These are phyloP conservation scores for Nakazawaea populi DNA, from an alignment of 805 yeast species.

Conservation along the genomic window DNA sequence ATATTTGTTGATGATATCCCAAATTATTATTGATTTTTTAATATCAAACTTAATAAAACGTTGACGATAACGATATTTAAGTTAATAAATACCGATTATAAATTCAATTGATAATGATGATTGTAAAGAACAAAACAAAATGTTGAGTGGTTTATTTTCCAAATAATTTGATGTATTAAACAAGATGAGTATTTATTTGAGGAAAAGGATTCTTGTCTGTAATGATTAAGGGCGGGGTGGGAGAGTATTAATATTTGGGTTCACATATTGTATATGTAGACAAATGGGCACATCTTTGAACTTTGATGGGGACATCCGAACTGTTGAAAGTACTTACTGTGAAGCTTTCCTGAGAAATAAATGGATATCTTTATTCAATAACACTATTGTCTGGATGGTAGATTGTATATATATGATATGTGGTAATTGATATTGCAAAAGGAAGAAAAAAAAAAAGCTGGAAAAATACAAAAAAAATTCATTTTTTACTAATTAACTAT, in stretches of 20 bases:
- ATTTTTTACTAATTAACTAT: too few relatives aligned
- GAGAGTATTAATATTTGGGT: background rate
- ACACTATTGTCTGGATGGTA: too few relatives aligned
- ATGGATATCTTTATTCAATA: too few relatives aligned
- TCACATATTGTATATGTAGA: background rate
- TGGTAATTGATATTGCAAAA: too few relatives aligned
- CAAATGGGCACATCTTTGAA: too few relatives aligned
- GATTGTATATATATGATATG: too few relatives aligned
- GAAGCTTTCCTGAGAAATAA: too few relatives aligned
- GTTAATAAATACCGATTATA: constrained; percentile 12
- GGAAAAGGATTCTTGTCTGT: background rate
- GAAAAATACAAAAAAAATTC: too few relatives aligned
- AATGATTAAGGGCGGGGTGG: background rate
- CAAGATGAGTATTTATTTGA: background rate
- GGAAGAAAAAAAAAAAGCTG: too few relatives aligned
- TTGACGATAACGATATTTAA: constrained; percentile 12
- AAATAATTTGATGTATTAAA: background rate
- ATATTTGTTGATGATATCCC: background rate
- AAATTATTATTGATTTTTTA: background rate
- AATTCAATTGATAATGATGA: background rate
- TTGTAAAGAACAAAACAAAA: background rate
- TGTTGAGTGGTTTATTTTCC: background rate
- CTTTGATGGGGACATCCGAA: too few relatives aligned
- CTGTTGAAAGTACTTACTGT: too few relatives aligned
- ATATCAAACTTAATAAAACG: constrained; percentile 6